Percentiles rank a stretch among this genome's conserved stretches.
phyloP scores from a whole-genome alignment of 148 eudicot species.

The Gaultheria prostrata region DNA sequence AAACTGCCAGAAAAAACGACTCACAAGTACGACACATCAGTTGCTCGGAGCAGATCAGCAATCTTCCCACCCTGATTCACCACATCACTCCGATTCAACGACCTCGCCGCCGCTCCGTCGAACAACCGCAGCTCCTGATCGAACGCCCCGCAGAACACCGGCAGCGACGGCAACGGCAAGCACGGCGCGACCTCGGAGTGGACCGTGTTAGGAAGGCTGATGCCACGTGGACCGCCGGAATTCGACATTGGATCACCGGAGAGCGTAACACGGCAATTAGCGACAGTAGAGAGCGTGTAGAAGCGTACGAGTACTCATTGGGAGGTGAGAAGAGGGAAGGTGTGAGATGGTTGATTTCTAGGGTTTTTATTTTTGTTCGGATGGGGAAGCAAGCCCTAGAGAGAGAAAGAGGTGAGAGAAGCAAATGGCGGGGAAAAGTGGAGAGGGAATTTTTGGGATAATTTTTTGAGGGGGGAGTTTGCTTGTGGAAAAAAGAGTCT shows the following conservation, averaged over 20 bases:
- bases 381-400: conserved; percentile 25
- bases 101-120: conserved; percentile 49
- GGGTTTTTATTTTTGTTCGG: background rate
- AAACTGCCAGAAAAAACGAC: conserved; percentile 14
- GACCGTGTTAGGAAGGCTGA: conserved; percentile 67
- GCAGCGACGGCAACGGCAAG: conserved; percentile 84
- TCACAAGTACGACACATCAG: conserved; percentile 91
- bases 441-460: conserved; percentile 6
- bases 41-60: conserved; percentile 61
- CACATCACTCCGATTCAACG: conserved; percentile 48
- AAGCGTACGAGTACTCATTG: conserved; percentile 5
- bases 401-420: conserved; percentile 12
- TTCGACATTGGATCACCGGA: conserved; percentile 26
- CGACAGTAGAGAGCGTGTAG: background rate
- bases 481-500: background rate
- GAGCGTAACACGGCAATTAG: background rate
- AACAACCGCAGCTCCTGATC: conserved; percentile 63
- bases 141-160: conserved; percentile 75
- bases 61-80: conserved; percentile 57
- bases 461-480: background rate
- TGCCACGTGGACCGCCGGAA: conserved; percentile 50
- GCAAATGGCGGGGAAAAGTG: conserved; percentile 33
- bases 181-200: conserved; percentile 91
- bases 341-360: background rate
- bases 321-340: background rate